These are phyloP conservation scores for Phytophthora hibernalis DNA, from an alignment of 352 stramenopile genomes.

Conservation along the genomic window DNA sequence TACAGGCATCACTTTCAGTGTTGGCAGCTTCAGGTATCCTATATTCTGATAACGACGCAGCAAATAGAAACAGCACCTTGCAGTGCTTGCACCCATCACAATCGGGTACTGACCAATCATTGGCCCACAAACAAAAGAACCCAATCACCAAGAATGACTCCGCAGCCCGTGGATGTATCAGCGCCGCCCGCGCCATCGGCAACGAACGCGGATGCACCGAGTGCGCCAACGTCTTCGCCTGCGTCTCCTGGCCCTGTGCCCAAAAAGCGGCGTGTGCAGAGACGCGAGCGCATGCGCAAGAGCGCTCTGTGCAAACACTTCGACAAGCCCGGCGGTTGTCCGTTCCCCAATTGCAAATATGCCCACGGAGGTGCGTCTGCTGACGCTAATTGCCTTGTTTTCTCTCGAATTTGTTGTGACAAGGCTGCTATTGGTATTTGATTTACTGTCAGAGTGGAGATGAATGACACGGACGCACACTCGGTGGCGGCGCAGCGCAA, in stretches of 20 bases:
- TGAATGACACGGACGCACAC: constrained; percentile 59
- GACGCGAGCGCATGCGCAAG: constrained; percentile 75
- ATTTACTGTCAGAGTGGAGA: constrained; percentile 44
- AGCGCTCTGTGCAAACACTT: constrained; percentile 88
- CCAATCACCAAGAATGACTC: constrained; percentile 16
- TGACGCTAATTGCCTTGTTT: background rate
- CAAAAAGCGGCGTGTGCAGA: constrained; percentile 76
- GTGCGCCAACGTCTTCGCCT: constrained; percentile 1
- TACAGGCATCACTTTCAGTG: background rate
- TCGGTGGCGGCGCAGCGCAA: constrained; percentile 78
- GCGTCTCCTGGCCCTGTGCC: constrained; percentile 21
- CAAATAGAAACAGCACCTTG: constrained; percentile 20
- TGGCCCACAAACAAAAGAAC: constrained; percentile 28
- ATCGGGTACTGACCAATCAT: constrained; percentile 22
- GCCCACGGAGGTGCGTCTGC: constrained; percentile 62
- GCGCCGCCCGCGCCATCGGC: constrained; percentile 3
- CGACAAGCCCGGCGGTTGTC: constrained; percentile 83
- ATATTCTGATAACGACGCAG: constrained; percentile 6
- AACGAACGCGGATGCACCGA: constrained; percentile 3
- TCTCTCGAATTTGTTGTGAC: background rate
- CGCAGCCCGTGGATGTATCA: constrained; percentile 11
- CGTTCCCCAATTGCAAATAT: constrained; percentile 87
- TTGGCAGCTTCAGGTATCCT: constrained; percentile 3
- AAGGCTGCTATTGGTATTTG: background rate
- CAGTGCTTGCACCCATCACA: constrained; percentile 4